Conservation (phyloP, 2,329 filamentous ascomycete species). For the Aspergillus fumigatus region DNA sequence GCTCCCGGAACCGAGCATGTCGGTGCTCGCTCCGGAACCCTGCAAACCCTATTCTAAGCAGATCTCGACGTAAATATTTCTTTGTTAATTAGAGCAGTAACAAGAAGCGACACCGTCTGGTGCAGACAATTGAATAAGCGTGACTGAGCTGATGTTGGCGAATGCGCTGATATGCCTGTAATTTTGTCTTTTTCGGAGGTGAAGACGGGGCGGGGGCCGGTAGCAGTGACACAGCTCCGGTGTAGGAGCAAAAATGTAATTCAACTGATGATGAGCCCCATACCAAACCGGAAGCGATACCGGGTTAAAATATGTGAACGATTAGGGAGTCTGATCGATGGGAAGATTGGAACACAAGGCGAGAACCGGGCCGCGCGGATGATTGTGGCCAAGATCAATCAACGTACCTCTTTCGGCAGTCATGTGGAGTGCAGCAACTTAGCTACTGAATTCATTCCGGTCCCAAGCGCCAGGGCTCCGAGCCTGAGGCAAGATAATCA, state of each 20-base stretch:
- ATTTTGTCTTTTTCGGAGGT: conserved; percentile 26
- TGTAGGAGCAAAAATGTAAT: conserved; percentile 18
- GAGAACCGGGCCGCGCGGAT: conserved; percentile 10
- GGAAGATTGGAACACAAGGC: conserved; percentile 4
- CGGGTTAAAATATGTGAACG: conserved; percentile 3
- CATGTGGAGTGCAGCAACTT: conserved; percentile 17
- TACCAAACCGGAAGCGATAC: conserved; percentile 10
- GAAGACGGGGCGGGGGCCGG: conserved; percentile 27
- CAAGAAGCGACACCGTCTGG: background rate
- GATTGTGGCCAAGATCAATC: conserved; percentile 11
- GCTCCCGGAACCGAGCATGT: conserved; percentile 40
- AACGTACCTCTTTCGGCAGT: conserved; percentile 11
- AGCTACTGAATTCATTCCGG: conserved; percentile 8
- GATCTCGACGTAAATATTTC: conserved; percentile 5
- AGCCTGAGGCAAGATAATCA: conserved; percentile 25
- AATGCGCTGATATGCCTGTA: conserved; percentile 18
- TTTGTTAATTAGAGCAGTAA: conserved; percentile 1
- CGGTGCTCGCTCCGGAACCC: conserved; percentile 39
- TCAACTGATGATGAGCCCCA: conserved; percentile 22
- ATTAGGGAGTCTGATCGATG: conserved; percentile 4
- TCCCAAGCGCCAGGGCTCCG: conserved; percentile 6
- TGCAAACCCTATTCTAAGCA: conserved; percentile 18
- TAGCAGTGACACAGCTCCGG: conserved; percentile 24
- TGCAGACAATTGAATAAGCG: conserved; percentile 3
- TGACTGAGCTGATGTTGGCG: conserved; percentile 23